phyloP scores from a whole-genome alignment of 176 grass and related monocot species.

The Pharus latifolius region DNA sequence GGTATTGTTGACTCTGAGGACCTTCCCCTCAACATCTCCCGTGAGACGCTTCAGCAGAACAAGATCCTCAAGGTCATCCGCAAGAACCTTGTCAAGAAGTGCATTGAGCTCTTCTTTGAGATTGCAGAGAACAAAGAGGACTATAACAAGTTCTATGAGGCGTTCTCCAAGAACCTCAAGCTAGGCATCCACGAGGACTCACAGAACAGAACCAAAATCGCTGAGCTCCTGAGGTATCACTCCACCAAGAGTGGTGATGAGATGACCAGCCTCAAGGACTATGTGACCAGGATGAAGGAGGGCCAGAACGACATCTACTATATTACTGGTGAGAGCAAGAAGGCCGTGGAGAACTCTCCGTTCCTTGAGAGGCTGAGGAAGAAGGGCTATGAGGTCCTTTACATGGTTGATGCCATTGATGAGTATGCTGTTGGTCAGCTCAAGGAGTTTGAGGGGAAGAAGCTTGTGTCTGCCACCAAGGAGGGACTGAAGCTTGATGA shows the following conservation, averaged over 20 bases:
- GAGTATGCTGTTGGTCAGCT: conserved; percentile 90
- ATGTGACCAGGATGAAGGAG: conserved; percentile 98
- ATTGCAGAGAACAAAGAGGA: conserved; percentile 99
- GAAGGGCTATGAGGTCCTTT: conserved; percentile 81
- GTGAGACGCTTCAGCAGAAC: conserved; percentile 96
- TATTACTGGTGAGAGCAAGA: conserved; percentile 99
- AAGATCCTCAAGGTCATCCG: conserved; percentile 95
- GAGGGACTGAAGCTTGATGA: conserved; percentile 94
- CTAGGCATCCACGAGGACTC: conserved; percentile 89
- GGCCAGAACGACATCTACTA: conserved; percentile 94
- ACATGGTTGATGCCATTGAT: conserved; percentile 87
- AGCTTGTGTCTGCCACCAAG: conserved; percentile 95
- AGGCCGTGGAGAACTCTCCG: conserved; percentile 93
- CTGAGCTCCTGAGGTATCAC: conserved; percentile 85
- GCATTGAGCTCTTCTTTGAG: conserved; percentile 93
- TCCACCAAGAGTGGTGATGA: conserved; percentile 97
- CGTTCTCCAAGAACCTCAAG: conserved; percentile 98
- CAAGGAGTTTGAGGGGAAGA: conserved; percentile 98
- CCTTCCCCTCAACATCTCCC: conserved; percentile 92
- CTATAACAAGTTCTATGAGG: conserved; percentile 95
- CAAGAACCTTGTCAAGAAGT: conserved; percentile 98
- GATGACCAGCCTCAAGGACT: conserved; percentile 98
- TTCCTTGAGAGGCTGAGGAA: conserved; percentile 98
- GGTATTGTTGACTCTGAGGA: conserved; percentile 98
- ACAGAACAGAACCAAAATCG: conserved; percentile 75